phyloP scores from a whole-genome alignment of 1,284 basidiomycete species.

The Apiotrichum domesticum region DNA sequence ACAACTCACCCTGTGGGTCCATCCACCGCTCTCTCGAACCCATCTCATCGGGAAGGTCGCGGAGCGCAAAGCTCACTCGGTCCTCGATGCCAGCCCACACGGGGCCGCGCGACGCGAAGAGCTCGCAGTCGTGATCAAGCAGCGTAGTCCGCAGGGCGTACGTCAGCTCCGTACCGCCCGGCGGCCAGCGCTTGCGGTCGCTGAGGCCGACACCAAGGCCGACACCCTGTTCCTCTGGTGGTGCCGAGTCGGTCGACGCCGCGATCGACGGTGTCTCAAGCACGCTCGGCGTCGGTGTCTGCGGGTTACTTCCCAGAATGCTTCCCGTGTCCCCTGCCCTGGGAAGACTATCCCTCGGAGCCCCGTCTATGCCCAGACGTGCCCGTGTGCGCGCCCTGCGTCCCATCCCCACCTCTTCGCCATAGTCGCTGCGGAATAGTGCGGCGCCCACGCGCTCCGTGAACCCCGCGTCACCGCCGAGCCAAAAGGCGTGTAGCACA shows the following conservation, averaged over 20 bases:
- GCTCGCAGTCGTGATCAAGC: constrained; percentile 23
- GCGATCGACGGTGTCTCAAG: not conserved
- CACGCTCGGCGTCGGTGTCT: not conserved
- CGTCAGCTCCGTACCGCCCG: constrained; percentile 72
- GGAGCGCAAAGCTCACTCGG: constrained; percentile 72
- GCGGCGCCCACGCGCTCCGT: constrained; percentile 31
- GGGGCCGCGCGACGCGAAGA: constrained; percentile 24
- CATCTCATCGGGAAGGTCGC: constrained; percentile 56
- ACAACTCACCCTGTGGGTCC: constrained; percentile 53
- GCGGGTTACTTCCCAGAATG: not conserved
- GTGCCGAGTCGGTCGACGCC: not conserved
- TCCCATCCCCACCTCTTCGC: constrained; percentile 17
- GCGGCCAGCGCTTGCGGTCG: constrained; percentile 69
- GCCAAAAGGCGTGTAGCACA: constrained; percentile 37
- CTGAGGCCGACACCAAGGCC: constrained; percentile 66
- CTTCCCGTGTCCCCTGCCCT: too few relatives aligned
- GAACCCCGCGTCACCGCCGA: constrained; percentile 38
- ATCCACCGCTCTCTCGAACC: constrained; percentile 61
- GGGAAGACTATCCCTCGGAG: too few relatives aligned
- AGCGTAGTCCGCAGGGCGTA: constrained; percentile 59
- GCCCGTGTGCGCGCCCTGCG: constrained; percentile 22
- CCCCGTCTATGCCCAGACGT: constrained; percentile 27
- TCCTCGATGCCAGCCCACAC: constrained; percentile 61
- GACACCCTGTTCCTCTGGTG: constrained; percentile 47
- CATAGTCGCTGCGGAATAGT: constrained; percentile 34